Evolutionary conservation across 2,329 filamentous ascomycete genomes (phyloP).

Genomic region (Ophiostoma fasciatum): DNA sequence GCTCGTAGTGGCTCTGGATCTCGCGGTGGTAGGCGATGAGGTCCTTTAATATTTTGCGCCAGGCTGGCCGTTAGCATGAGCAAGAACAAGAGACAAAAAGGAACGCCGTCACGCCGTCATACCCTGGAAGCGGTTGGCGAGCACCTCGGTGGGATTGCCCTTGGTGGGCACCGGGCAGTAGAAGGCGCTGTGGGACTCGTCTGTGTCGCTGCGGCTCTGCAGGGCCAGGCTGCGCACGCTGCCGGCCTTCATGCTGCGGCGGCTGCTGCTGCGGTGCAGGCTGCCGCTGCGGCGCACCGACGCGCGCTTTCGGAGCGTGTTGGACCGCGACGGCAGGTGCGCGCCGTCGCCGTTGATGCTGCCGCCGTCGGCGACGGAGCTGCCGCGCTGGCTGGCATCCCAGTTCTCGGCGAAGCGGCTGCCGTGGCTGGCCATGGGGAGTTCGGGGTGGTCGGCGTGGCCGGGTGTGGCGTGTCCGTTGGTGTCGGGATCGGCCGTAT

Average conservation of each 20-base stretch:
- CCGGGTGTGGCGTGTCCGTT: too few relatives aligned
- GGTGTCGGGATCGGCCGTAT: too few relatives aligned
- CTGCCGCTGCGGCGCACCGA: conserved; percentile 63
- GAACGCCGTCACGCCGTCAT: too few relatives aligned
- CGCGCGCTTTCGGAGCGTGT: conserved; percentile 78
- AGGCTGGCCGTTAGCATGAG: conserved; percentile 39
- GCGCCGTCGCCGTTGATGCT: conserved; percentile 11
- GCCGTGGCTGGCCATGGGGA: conserved; percentile 6
- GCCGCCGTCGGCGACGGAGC: conserved; percentile 36
- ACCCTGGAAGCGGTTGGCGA: conserved; percentile 84
- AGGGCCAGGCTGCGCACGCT: conserved; percentile 70
- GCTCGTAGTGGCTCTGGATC: conserved; percentile 78
- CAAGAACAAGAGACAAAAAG: not conserved
- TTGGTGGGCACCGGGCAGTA: conserved; percentile 78
- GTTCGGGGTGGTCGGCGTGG: too few relatives aligned
- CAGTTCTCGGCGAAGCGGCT: conserved; percentile 55
- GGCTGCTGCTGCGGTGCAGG: conserved; percentile 65
- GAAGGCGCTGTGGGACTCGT: conserved; percentile 70
- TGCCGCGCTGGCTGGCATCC: conserved; percentile 52
- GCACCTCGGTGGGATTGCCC: conserved; percentile 73
- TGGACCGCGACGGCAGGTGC: conserved; percentile 31
- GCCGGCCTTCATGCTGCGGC: conserved; percentile 67
- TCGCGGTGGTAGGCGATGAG: conserved; percentile 89
- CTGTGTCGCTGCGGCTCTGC: conserved; percentile 51
- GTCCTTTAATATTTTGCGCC: conserved; percentile 91